Evolutionary conservation across 352 stramenopile genomes (phyloP).

Genomic region (Phytophthora pistaciae): DNA sequence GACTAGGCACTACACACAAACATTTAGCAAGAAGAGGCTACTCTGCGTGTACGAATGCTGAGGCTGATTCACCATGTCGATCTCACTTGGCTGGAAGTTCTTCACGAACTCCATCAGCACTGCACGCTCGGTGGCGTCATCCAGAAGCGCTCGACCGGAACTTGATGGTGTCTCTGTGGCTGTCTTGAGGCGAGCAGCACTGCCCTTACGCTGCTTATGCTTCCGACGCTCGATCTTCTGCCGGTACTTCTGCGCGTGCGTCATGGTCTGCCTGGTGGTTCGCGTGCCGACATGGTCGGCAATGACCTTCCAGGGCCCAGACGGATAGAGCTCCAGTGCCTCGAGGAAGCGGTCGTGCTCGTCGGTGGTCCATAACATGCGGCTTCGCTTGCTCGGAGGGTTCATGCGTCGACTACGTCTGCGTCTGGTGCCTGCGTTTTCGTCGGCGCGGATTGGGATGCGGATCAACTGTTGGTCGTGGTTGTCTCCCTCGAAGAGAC

Average conservation of each 20-base stretch:
- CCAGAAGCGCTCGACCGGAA: not conserved
- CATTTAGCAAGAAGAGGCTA: not conserved
- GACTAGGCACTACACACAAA: not conserved
- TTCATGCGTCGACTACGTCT: conserved; percentile 21
- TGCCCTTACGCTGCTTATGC: conserved; percentile 12
- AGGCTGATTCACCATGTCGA: not conserved
- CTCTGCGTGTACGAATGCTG: not conserved
- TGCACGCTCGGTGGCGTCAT: not conserved
- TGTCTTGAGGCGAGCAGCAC: not conserved
- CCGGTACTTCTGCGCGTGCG: conserved; percentile 50
- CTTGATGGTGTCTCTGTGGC: not conserved
- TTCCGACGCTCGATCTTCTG: conserved; percentile 44
- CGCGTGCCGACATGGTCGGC: conserved; percentile 39
- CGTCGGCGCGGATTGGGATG: conserved; percentile 25
- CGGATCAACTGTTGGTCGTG: conserved; percentile 31
- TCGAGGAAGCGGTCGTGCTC: conserved; percentile 54
- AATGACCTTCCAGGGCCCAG: conserved; percentile 39
- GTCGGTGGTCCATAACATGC: conserved; percentile 40
- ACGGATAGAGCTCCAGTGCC: conserved; percentile 43
- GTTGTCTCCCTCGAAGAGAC: conserved; percentile 22
- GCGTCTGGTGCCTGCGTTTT: conserved; percentile 12
- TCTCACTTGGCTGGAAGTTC: not conserved
- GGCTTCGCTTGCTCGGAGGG: conserved; percentile 28
- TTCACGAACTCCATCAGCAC: not conserved
- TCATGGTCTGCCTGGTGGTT: conserved; percentile 42